Evolutionary conservation across 371 early-diverging fungal species (phyloP).

Genomic region (Mucor plumbeus): DNA sequence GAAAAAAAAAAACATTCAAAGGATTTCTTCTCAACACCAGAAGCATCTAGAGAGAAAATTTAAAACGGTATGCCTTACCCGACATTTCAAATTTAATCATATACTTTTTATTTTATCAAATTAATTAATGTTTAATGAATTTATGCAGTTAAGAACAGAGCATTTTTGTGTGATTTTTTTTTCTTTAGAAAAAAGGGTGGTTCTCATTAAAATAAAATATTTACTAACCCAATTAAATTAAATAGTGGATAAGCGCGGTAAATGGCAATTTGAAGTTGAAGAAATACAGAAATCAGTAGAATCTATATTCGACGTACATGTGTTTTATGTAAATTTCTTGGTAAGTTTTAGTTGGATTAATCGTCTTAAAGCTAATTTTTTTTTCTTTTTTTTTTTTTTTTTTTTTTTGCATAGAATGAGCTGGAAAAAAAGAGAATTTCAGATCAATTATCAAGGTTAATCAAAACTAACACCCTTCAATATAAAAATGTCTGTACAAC

Average conservation of each 20-base stretch:
- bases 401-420: conserved; percentile 12
- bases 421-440: conserved; percentile 8
- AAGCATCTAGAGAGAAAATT: too few relatives aligned
- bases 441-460: conserved; percentile 19
- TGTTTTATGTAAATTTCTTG: conserved; percentile 33
- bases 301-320: conserved; percentile 16
- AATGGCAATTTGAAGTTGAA: conserved; percentile 23
- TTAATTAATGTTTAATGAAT: too few relatives aligned
- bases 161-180: too few relatives aligned
- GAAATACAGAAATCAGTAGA: conserved; percentile 13
- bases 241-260: conserved; percentile 29
- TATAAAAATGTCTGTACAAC: conserved; percentile 4
- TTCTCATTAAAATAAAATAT: not conserved
- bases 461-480: conserved; percentile 23
- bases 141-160: too few relatives aligned
- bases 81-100: too few relatives aligned
- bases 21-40: too few relatives aligned
- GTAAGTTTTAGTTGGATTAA: conserved; percentile 20
- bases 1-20: too few relatives aligned
- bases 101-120: too few relatives aligned
- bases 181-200: not conserved
- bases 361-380: too few relatives aligned
- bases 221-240: not conserved
- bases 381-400: not conserved
- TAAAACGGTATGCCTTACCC: too few relatives aligned